Conservation (phyloP, 1,284 basidiomycete species). For the Sporisorium graminicola region DNA sequence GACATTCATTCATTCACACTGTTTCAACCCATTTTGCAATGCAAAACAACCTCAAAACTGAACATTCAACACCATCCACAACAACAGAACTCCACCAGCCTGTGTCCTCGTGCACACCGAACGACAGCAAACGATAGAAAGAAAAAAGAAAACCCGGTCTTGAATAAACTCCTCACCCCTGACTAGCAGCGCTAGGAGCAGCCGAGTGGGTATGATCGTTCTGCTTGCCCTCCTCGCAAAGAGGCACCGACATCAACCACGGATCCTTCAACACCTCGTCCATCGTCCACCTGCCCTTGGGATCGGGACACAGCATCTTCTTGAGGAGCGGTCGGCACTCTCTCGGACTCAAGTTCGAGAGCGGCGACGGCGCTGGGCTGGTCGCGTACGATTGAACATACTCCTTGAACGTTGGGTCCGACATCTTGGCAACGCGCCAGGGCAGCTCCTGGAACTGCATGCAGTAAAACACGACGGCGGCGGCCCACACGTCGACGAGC, state of each 20-base stretch:
- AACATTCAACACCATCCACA: too few relatives aligned
- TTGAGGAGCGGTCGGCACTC: constrained; percentile 87
- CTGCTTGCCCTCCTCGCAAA: constrained; percentile 40
- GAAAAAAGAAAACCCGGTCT: background rate
- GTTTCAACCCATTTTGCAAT: too few relatives aligned
- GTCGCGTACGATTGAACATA: constrained; percentile 79
- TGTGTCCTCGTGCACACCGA: too few relatives aligned
- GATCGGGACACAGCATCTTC: constrained; percentile 96
- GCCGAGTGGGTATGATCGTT: constrained; percentile 52
- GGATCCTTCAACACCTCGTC: constrained; percentile 86
- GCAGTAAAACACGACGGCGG: constrained; percentile 97
- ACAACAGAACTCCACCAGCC: too few relatives aligned
- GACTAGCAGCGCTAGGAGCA: constrained; percentile 10
- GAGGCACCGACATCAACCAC: constrained; percentile 75
- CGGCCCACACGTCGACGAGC: constrained; percentile 97
- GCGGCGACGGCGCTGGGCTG: constrained; percentile 71
- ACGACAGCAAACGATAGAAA: background rate
- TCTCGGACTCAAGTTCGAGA: constrained; percentile 88
- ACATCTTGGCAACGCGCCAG: constrained; percentile 91
- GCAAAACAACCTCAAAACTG: too few relatives aligned
- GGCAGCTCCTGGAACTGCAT: constrained; percentile 74
- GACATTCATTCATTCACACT: too few relatives aligned
- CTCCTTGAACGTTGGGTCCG: constrained; percentile 84
- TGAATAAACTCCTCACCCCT: background rate
- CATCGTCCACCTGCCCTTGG: constrained; percentile 81